These are phyloP conservation scores for Populus hybrid DNA, from an alignment of 441 rosid genomes.

Conservation along the genomic window DNA sequence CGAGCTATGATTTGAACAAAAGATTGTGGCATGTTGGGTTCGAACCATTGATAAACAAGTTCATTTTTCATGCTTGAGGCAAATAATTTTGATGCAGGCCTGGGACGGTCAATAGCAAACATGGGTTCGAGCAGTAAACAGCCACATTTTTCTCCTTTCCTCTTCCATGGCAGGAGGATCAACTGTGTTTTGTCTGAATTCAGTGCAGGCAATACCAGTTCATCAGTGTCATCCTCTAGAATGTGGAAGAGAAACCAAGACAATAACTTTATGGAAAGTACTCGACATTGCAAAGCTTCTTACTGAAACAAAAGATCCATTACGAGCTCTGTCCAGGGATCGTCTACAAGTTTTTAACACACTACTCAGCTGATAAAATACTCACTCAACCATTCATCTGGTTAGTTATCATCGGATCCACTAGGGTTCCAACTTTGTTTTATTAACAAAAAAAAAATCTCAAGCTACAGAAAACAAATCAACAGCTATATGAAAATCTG, in stretches of 20 bases:
- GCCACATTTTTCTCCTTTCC: too few species aligned
- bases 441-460: not conserved
- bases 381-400: not conserved
- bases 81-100: too few species aligned
- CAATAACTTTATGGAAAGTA: not conserved
- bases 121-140: too few species aligned
- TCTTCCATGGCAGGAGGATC: not conserved
- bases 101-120: too few species aligned
- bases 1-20: too few species aligned
- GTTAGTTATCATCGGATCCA: not conserved
- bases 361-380: not conserved
- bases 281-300: not conserved
- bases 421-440: not conserved
- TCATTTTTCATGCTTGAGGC: too few species aligned
- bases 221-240: too few species aligned
- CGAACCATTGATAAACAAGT: too few species aligned
- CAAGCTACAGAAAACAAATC: not conserved
- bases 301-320: not conserved
- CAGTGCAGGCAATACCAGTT: not conserved
- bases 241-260: not conserved
- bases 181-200: not conserved
- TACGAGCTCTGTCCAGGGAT: not conserved
- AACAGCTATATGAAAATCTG: conserved; percentile 6
- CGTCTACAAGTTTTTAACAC: not conserved
- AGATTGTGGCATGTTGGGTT: too few species aligned